phyloP scores from a whole-genome alignment of 305 asterid species.

The Solanum hybrid region DNA sequence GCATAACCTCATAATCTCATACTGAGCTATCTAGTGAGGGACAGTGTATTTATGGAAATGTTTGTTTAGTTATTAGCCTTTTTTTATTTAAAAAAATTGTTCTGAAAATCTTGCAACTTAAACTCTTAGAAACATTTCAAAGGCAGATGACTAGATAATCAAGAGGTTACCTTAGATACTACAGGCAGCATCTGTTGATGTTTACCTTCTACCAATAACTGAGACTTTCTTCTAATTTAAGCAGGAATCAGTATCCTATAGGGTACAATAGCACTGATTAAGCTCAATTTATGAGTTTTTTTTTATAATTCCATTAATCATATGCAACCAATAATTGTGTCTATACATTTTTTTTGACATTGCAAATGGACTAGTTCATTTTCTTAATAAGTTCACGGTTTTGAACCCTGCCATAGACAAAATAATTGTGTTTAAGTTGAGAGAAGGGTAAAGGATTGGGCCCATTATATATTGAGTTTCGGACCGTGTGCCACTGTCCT shows the following conservation, averaged over 20 bases:
- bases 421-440: neutral
- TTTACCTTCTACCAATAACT: neutral
- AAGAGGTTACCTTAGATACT: neutral
- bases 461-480: neutral
- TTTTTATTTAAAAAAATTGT: neutral
- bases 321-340: neutral
- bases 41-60: neutral
- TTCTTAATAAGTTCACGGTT: neutral
- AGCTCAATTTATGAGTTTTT: neutral
- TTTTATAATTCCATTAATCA: neutral
- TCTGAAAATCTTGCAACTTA: neutral
- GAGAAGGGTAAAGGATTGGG: neutral
- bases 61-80: neutral
- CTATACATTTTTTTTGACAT: neutral
- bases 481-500: neutral
- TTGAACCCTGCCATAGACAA: neutral
- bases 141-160: neutral
- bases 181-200: neutral
- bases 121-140: neutral
- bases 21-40: neutral
- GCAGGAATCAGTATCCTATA: neutral
- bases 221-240: neutral
- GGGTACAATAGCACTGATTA: neutral
- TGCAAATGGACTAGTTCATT: neutral
- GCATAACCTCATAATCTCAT: neutral